Percentiles rank a stretch among this genome's conserved stretches.
phyloP scores from a whole-genome alignment of 352 stramenopile species.

The Thraustochytrium sp. region DNA sequence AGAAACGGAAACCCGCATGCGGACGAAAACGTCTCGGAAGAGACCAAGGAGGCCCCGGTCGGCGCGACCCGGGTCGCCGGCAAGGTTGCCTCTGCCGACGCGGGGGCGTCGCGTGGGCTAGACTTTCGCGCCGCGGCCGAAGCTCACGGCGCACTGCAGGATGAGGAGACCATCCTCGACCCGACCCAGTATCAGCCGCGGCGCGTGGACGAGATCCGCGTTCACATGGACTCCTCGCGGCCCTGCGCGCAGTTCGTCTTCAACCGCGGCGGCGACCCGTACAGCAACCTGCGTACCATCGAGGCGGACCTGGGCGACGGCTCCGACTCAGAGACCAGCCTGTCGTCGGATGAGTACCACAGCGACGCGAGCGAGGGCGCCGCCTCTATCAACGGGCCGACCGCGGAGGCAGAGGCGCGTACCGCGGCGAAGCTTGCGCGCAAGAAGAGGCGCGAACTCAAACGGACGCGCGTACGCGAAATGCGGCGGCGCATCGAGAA shows the following conservation, averaged over 20 bases:
- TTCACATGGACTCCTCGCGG: constrained; percentile 30
- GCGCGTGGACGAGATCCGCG: constrained; percentile 33
- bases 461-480: neutral
- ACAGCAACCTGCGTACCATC: neutral
- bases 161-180: neutral
- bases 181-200: neutral
- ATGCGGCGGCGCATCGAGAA: neutral
- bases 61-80: no score
- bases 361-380: neutral
- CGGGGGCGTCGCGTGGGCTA: no score
- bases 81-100: neutral
- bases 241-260: constrained; percentile 35
- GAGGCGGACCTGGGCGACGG: neutral
- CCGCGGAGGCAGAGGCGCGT: neutral
- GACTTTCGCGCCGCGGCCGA: neutral
- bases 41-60: no score
- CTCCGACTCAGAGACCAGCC: constrained; percentile 10
- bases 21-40: no score
- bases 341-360: constrained; percentile 22
- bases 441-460: neutral
- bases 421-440: neutral
- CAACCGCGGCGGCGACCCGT: constrained; percentile 19
- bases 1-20: no score
- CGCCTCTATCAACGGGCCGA: neutral
- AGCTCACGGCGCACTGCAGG: neutral